These are phyloP conservation scores for Halteria grandinella DNA, from an alignment of 73 alveolate genomes.

Conservation along the genomic window DNA sequence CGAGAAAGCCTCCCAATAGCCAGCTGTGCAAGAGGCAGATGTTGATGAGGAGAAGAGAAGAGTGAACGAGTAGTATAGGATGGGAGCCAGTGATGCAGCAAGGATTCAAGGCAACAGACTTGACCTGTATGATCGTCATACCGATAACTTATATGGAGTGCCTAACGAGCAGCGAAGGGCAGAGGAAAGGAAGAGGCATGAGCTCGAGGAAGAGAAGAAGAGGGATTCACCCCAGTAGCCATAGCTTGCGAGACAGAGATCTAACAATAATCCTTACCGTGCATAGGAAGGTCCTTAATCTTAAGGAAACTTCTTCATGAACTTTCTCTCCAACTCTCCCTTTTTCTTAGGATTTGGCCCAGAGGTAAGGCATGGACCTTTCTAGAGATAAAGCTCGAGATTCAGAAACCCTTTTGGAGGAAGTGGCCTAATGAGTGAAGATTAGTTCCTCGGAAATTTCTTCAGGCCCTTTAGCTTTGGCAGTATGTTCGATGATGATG, in stretches of 20 bases:
- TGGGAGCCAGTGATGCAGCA: background rate
- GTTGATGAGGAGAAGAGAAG: conserved; percentile 25
- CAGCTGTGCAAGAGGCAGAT: conserved; percentile 1
- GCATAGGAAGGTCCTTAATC: background rate
- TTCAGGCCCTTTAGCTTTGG: conserved; percentile 44
- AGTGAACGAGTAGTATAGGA: background rate
- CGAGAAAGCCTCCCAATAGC: background rate
- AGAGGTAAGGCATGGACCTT: background rate
- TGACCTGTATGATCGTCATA: background rate
- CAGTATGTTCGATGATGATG: conserved; percentile 31
- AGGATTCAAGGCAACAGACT: conserved; percentile 20
- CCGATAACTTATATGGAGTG: conserved; percentile 10
- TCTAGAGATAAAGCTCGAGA: background rate
- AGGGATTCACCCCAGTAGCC: background rate
- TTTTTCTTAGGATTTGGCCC: conserved; percentile 25
- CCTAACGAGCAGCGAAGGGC: background rate
- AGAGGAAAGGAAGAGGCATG: background rate
- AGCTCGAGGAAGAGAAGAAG: background rate
- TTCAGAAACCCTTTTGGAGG: conserved; percentile 15
- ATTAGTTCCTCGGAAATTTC: conserved; percentile 1
- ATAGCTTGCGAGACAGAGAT: background rate
- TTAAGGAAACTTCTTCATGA: too few species aligned
- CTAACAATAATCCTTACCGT: background rate
- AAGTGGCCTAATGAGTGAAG: background rate
- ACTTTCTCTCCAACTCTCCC: background rate